Evolutionary conservation across 257 asterid species (phyloP), one percentile per base, ranked within the genome.

Genomic region (Fraxinus cuspidata): DNA sequence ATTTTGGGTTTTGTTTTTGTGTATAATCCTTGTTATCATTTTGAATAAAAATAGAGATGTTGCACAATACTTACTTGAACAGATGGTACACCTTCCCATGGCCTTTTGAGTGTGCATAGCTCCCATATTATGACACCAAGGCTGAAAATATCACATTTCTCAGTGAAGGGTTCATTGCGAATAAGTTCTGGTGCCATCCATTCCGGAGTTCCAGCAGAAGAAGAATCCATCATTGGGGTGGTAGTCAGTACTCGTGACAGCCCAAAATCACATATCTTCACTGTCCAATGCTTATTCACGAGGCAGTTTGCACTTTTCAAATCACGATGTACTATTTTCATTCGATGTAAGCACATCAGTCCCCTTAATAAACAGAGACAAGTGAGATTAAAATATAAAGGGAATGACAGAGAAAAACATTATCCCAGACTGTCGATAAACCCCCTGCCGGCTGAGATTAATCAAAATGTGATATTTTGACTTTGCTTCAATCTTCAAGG

Each of bases 111-210:
- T 2, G 97, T 90, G 86, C 91, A 89, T 44, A 94, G 88, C 85
- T 94, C 98, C 98, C 98, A 94, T 78, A 94, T 92, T 67, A 94
- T 86, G 75, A 94, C 96, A 13, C 98, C 98, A 67, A 94, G 85
- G 87, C 98, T 92, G 78, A 94, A 94, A 49, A 94, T 92, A 65
- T 94, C 98, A 16, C 98, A 88, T 77, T 90, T 92, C 77, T 94
- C 96, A 0, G 95, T 94, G 91, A 94, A 94, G 80, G 98, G 94
- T 83, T 94, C 96, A 11, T 92, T 90, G 72, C 96, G 97, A 67
- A 94, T 94, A 28, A 93, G 97, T 77, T 93, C 98, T 3, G 98
- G 98, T 25, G 97, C 98, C 98, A 94, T 94, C 98, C 97, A 94
- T 70, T 94, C 97, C 23, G 98, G 98, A 64, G 98, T 94, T 69